Evolutionary conservation across 75 land plant genomes (phyloP).

Genomic region (Sequoia sempervirens): DNA sequence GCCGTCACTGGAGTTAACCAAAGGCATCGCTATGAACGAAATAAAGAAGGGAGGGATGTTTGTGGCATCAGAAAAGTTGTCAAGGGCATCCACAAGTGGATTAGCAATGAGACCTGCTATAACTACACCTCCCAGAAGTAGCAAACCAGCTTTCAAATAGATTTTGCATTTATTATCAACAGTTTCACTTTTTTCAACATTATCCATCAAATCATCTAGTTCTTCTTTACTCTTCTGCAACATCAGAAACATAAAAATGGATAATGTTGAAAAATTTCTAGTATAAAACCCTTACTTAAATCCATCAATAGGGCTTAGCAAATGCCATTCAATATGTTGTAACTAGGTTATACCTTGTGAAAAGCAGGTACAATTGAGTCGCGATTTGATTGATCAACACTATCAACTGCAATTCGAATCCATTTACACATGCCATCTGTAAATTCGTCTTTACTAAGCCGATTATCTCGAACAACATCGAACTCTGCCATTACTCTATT

Average conservation of each 20-base stretch:
- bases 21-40: slow-evolving; percentile 41
- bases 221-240: slow-evolving; percentile 33
- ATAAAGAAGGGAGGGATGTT: slow-evolving; percentile 51
- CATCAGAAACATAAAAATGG: too few relatives aligned
- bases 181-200: slow-evolving; percentile 20
- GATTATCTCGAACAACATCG: too few relatives aligned
- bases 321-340: too few relatives aligned
- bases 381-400: too few relatives aligned
- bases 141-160: slow-evolving; percentile 20
- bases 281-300: background rate
- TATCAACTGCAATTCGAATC: too few relatives aligned
- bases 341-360: too few relatives aligned
- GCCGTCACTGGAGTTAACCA: slow-evolving; percentile 57
- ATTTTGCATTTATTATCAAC: slow-evolving; percentile 12
- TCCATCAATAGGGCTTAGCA: background rate
- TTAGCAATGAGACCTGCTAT: slow-evolving; percentile 48
- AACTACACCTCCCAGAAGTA: slow-evolving; percentile 32
- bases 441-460: too few relatives aligned
- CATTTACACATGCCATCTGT: too few relatives aligned
- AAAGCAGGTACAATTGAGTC: too few relatives aligned
- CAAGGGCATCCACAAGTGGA: slow-evolving; percentile 49
- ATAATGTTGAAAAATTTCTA: too few relatives aligned
- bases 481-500: too few relatives aligned
- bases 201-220: slow-evolving; percentile 26
- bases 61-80: slow-evolving; percentile 41